These are phyloP conservation scores for Brassica rapa DNA, from an alignment of 345 rosid species.

Conservation along the genomic window DNA sequence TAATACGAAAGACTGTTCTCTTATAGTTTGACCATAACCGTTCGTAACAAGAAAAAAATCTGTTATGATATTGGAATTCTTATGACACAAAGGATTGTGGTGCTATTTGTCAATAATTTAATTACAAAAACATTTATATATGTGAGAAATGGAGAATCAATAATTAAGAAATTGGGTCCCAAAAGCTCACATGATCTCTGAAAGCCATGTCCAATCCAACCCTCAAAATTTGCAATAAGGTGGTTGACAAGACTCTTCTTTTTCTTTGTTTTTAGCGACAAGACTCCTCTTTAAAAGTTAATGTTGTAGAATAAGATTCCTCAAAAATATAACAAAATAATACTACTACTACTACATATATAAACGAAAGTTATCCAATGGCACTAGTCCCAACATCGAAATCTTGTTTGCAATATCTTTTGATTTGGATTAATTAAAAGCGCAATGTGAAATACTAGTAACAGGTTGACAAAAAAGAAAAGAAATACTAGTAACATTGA, in stretches of 20 bases:
- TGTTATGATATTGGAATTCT: constrained; percentile 5
- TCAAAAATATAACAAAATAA: neutral
- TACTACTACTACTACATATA: neutral
- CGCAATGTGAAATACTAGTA: neutral
- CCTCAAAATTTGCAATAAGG: constrained; percentile 42
- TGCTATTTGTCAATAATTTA: neutral
- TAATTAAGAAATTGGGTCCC: constrained; percentile 45
- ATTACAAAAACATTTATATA: neutral
- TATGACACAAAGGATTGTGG: neutral
- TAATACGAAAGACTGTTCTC: neutral
- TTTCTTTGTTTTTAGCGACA: neutral
- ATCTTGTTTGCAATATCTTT: neutral
- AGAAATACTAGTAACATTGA: neutral
- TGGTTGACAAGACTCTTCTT: constrained; percentile 27
- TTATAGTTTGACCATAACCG: neutral
- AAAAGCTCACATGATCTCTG: constrained; percentile 47
- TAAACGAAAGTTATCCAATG: constrained; percentile 15
- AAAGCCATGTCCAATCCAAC: constrained; percentile 51
- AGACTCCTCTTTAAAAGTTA: constrained; percentile 26
- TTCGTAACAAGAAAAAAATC: neutral
- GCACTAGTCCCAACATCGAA: constrained; percentile 33
- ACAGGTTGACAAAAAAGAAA: neutral
- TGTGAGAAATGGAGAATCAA: constrained; percentile 10
- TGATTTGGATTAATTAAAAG: neutral
- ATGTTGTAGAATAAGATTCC: constrained; percentile 11